phyloP scores from a whole-genome alignment of 2,329 filamentous ascomycete species.

The Pseudocercospora ulei region DNA sequence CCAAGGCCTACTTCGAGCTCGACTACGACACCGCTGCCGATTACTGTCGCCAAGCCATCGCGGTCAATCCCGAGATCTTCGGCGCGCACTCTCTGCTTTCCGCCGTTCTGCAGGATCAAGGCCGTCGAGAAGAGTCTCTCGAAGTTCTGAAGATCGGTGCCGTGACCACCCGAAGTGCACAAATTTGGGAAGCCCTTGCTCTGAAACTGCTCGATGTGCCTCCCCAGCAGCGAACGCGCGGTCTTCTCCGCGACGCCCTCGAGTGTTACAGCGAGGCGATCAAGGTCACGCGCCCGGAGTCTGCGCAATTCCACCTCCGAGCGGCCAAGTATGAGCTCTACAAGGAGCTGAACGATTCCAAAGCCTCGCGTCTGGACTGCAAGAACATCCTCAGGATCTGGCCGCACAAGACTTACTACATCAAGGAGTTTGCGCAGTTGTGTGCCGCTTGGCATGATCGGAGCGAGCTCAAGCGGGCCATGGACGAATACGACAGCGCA shows the following conservation, averaged over 20 bases:
- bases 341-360: conserved; percentile 41
- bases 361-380: conserved; percentile 44
- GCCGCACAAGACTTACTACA: conserved; percentile 47
- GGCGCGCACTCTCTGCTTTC: conserved; percentile 52
- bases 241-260: conserved; percentile 40
- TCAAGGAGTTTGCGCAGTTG: conserved; percentile 49
- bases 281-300: conserved; percentile 40
- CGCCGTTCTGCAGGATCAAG: conserved; percentile 49
- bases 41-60: conserved; percentile 43
- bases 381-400: conserved; percentile 47
- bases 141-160: conserved; percentile 50
- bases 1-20: conserved; percentile 55
- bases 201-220: conserved; percentile 45
- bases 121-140: conserved; percentile 49
- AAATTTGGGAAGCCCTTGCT: conserved; percentile 51
- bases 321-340: conserved; percentile 49
- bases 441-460: conserved; percentile 33
- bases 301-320: conserved; percentile 38
- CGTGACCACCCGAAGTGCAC: conserved; percentile 47
- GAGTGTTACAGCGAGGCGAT: conserved; percentile 49
- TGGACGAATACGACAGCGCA: conserved; percentile 43
- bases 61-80: conserved; percentile 54
- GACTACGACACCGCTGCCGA: conserved; percentile 53
- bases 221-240: conserved; percentile 33
- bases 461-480: conserved; percentile 26